phyloP scores from a whole-genome alignment of 768 basidiomycete species.

The Panaeolus papilionaceus region DNA sequence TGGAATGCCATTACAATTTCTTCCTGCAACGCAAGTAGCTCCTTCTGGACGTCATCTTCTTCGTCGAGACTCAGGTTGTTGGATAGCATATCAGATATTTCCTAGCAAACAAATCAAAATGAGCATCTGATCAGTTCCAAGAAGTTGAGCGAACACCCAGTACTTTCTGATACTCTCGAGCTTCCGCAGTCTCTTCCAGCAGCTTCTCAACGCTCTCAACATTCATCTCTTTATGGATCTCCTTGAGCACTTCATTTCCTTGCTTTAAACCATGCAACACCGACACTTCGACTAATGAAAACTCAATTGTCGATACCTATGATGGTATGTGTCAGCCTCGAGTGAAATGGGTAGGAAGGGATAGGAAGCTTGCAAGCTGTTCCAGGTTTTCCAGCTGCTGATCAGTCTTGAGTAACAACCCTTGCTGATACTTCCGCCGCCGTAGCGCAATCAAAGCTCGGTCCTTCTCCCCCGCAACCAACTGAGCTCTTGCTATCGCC shows the following conservation, averaged over 20 bases:
- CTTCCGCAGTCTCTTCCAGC: slow-evolving; percentile 92
- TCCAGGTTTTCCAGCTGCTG: slow-evolving; percentile 88
- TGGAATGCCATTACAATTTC: slow-evolving; percentile 33
- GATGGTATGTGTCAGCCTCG: background rate
- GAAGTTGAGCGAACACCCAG: background rate
- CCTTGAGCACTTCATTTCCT: slow-evolving; percentile 91
- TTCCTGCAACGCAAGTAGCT: slow-evolving; percentile 72
- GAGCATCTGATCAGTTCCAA: background rate
- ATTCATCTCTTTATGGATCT: slow-evolving; percentile 94
- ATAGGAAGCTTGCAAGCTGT: slow-evolving; percentile 66
- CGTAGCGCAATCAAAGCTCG: slow-evolving; percentile 88
- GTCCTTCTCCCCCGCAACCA: slow-evolving; percentile 84
- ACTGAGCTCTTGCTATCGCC: slow-evolving; percentile 84
- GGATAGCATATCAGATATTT: slow-evolving; percentile 87
- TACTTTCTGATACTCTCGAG: slow-evolving; percentile 89
- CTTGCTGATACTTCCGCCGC: slow-evolving; percentile 93
- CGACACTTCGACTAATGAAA: slow-evolving; percentile 91
- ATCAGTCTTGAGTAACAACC: slow-evolving; percentile 87
- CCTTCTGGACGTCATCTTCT: slow-evolving; percentile 91
- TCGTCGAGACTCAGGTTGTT: slow-evolving; percentile 87
- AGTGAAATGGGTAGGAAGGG: background rate
- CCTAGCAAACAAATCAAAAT: slow-evolving; percentile 53
- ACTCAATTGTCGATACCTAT: slow-evolving; percentile 96
- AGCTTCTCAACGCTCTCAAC: slow-evolving; percentile 92
- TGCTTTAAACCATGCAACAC: slow-evolving; percentile 92